These are phyloP conservation scores for Pythium phragmiticola DNA, from an alignment of 352 stramenopile genomes.

Conservation along the genomic window DNA sequence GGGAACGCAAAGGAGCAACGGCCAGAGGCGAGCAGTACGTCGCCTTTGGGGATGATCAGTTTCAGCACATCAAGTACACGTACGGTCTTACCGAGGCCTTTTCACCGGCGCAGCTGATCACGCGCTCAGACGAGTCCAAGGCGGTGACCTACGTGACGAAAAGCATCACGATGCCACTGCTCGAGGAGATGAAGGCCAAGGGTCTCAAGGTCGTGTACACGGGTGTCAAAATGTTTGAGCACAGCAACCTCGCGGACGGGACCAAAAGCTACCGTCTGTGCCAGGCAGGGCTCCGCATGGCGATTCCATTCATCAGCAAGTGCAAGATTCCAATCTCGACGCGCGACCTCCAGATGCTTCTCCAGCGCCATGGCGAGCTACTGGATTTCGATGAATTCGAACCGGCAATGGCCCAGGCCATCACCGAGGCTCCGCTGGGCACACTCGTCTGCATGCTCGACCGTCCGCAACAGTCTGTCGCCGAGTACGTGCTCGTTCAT, in stretches of 20 bases:
- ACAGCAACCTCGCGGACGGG: constrained; percentile 69
- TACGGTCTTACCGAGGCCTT: constrained; percentile 76
- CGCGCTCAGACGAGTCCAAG: constrained; percentile 84
- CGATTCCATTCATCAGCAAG: constrained; percentile 80
- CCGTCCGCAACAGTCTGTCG: constrained; percentile 48
- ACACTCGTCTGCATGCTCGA: constrained; percentile 79
- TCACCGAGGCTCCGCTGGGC: constrained; percentile 62
- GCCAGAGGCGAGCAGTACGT: constrained; percentile 76
- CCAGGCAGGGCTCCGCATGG: constrained; percentile 81
- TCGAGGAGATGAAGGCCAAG: constrained; percentile 86
- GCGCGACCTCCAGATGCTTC: constrained; percentile 83
- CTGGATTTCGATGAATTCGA: constrained; percentile 86
- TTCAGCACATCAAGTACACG: constrained; percentile 61
- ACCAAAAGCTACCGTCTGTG: constrained; percentile 87
- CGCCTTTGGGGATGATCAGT: constrained; percentile 59
- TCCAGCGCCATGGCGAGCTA: constrained; percentile 79
- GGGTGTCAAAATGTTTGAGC: constrained; percentile 92
- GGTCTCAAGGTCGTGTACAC: constrained; percentile 90
- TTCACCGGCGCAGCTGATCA: constrained; percentile 79
- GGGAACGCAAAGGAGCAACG: constrained; percentile 43
- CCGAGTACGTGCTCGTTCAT: constrained; percentile 54
- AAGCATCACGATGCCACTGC: constrained; percentile 77
- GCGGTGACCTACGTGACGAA: constrained; percentile 84
- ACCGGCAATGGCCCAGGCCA: constrained; percentile 38
- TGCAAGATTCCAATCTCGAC: constrained; percentile 62